phyloP scores from a whole-genome alignment of 805 yeast species.

The Kazachstania psychrophila region DNA sequence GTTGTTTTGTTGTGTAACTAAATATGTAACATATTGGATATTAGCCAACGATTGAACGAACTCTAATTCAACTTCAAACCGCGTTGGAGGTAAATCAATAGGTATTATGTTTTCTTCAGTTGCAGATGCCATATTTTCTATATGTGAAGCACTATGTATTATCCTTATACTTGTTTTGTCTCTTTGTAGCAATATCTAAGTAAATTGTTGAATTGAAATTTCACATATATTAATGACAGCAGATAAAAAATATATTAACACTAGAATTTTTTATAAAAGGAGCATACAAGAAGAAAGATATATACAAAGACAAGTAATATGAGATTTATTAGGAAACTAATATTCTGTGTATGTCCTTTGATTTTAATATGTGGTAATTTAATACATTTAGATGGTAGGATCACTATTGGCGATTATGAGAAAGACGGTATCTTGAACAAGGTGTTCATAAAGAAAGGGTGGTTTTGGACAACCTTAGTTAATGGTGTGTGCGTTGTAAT shows the following conservation, averaged over 20 bases:
- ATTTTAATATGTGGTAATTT: background rate
- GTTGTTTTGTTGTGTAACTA: constrained; percentile 63
- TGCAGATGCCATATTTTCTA: no score
- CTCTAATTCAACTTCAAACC: constrained; percentile 37
- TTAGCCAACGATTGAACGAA: constrained; percentile 90
- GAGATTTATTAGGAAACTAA: no score
- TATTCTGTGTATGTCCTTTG: no score
- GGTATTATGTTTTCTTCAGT: no score
- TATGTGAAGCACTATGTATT: no score
- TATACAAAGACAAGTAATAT: background rate
- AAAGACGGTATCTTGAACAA: constrained; percentile 66
- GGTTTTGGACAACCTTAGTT: constrained; percentile 73
- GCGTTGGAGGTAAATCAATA: constrained; percentile 43
- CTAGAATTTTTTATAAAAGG: no score
- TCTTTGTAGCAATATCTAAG: no score
- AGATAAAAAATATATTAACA: no score
- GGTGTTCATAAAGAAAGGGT: constrained; percentile 76
- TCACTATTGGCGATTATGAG: constrained; percentile 12
- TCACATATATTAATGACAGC: no score
- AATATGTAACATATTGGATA: constrained; percentile 73
- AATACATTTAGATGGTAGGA: background rate
- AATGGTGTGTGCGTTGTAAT: background rate
- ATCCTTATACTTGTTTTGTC: no score
- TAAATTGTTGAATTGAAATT: no score
- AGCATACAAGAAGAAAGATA: background rate